Evolutionary conservation across 2,329 filamentous ascomycete species (phyloP).

Genomic region (Ramichloridium luteum): DNA sequence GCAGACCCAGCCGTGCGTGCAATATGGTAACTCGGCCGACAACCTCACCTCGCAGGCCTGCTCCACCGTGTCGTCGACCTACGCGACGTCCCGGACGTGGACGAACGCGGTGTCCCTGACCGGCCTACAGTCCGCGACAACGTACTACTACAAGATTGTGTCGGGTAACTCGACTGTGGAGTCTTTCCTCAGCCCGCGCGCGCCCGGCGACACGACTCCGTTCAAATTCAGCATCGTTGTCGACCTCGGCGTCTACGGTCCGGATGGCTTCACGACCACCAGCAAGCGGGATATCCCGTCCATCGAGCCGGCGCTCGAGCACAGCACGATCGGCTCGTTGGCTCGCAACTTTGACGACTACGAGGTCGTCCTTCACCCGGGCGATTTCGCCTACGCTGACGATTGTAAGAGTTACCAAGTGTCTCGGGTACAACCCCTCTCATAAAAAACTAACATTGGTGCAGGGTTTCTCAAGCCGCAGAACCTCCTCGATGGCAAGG

Average conservation of each 20-base stretch:
- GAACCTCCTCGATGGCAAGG: constrained; percentile 37
- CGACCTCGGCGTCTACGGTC: constrained; percentile 44
- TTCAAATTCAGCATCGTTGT: constrained; percentile 41
- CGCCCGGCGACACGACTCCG: constrained; percentile 42
- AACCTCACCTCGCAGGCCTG: constrained; percentile 32
- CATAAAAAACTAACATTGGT: too few relatives aligned
- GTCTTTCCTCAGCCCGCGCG: constrained; percentile 43
- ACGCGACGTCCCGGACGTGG: constrained; percentile 43
- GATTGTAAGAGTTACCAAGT: too few relatives aligned
- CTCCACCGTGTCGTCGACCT: constrained; percentile 38
- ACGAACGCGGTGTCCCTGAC: constrained; percentile 39
- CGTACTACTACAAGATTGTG: constrained; percentile 49
- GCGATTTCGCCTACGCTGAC: constrained; percentile 48
- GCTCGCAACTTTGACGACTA: constrained; percentile 42
- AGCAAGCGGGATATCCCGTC: constrained; percentile 40
- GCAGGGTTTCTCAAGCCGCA: constrained; percentile 29
- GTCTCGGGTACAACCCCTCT: too few relatives aligned
- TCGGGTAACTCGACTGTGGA: constrained; percentile 44
- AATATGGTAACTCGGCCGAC: constrained; percentile 36
- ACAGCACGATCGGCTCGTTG: constrained; percentile 46
- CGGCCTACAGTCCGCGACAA: constrained; percentile 39
- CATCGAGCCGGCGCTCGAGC: constrained; percentile 42
- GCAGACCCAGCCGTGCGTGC: constrained; percentile 36
- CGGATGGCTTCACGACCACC: constrained; percentile 41
- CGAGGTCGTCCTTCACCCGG: constrained; percentile 43